Percentiles rank a stretch among this genome's conserved stretches.
Conservation (phyloP, 345 rosid genomes). For the Eucalyptus regnans region DNA sequence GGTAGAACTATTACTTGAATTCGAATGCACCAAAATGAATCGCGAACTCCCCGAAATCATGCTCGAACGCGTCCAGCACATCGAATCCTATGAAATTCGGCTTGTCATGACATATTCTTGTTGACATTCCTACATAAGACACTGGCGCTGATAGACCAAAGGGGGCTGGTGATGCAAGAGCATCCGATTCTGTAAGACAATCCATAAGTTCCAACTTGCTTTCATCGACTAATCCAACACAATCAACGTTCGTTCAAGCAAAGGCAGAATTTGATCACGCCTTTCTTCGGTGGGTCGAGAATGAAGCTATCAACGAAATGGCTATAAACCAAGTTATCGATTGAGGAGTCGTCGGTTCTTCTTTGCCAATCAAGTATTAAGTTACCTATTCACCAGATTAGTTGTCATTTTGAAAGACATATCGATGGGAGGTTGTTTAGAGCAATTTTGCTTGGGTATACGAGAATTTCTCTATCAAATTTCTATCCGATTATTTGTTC, state of each 20-base stretch:
- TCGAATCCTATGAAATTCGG: neutral
- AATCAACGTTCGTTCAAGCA: neutral
- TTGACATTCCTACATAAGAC: neutral
- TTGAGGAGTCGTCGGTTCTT: neutral
- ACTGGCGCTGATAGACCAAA: neutral
- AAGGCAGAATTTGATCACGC: neutral
- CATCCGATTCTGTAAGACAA: neutral
- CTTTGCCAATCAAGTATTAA: neutral
- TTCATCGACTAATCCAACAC: neutral
- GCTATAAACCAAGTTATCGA: neutral
- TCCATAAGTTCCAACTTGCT: neutral
- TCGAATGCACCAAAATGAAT: neutral
- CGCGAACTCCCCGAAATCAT: neutral
- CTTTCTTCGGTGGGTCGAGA: neutral
- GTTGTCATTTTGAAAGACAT: neutral
- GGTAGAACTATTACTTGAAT: neutral
- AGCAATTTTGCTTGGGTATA: neutral
- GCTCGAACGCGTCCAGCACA: neutral
- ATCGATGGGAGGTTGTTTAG: neutral
- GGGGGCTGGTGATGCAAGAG: neutral
- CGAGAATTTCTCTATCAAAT: neutral
- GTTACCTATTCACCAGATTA: neutral
- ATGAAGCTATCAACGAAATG: neutral
- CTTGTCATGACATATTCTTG: neutral
- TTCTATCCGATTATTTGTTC: neutral